A percentile compares a stretch with the other conserved stretches of the same genome.
These are phyloP conservation scores for Hymenoscyphus infarciens DNA, from an alignment of 2,329 filamentous ascomycete species.

Conservation along the genomic window DNA sequence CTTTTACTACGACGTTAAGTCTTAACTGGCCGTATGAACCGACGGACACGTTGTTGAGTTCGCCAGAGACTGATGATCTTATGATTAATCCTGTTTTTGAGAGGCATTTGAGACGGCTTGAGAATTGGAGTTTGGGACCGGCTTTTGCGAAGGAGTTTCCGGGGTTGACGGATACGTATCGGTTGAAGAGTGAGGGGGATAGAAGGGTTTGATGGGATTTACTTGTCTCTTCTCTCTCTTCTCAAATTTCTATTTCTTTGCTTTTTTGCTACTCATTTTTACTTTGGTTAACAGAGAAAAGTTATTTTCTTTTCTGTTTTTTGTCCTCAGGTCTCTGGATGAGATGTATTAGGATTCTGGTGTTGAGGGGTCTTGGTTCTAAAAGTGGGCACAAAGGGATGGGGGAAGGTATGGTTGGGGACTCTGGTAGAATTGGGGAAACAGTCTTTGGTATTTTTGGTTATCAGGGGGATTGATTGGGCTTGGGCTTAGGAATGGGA, in stretches of 20 bases:
- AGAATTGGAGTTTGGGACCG: slow-evolving; percentile 78
- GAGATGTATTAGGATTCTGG: not conserved
- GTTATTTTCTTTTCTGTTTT: not conserved
- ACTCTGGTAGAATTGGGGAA: too few species aligned
- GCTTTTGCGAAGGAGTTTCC: slow-evolving; percentile 66
- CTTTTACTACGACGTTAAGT: slow-evolving; percentile 70
- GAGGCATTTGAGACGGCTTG: slow-evolving; percentile 66
- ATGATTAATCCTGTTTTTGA: slow-evolving; percentile 87
- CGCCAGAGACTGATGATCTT: slow-evolving; percentile 58
- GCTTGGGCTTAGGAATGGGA: not conserved
- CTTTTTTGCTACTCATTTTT: not conserved
- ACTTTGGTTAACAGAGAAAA: not conserved
- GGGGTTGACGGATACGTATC: slow-evolving; percentile 43
- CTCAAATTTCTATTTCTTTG: not conserved
- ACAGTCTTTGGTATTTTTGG: too few species aligned
- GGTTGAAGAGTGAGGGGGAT: slow-evolving; percentile 30
- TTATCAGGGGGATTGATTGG: not conserved
- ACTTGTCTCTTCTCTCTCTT: not conserved
- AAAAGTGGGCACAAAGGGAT: too few species aligned
- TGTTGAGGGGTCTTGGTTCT: not conserved
- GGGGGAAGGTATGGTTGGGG: too few species aligned
- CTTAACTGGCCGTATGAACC: slow-evolving; percentile 84
- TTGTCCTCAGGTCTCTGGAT: not conserved
- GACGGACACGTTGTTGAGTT: slow-evolving; percentile 61
- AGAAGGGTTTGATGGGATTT: slow-evolving; percentile 14